Evolutionary conservation across 441 rosid species (phyloP).

Genomic region (Macaranga tanarius): DNA sequence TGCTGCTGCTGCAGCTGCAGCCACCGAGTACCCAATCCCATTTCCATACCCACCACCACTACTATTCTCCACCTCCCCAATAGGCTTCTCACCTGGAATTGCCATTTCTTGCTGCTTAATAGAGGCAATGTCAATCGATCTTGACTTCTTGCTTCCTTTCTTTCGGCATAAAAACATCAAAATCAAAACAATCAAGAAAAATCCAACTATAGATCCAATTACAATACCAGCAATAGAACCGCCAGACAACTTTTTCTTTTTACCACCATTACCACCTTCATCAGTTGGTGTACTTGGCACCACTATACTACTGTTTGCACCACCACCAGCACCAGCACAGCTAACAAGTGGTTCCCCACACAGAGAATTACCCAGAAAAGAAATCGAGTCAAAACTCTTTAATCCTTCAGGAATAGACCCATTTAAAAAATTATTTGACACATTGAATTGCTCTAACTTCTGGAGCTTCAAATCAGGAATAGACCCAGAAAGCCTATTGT

Average conservation of each 20-base stretch:
- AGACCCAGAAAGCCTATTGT: constrained; percentile 66
- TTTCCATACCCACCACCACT: constrained; percentile 22
- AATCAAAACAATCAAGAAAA: constrained; percentile 49
- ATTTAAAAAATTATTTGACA: constrained; percentile 71
- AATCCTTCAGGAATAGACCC: constrained; percentile 67
- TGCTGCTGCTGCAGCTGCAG: constrained; percentile 62
- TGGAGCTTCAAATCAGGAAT: constrained; percentile 47
- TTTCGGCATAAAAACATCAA: constrained; percentile 61
- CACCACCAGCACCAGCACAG: constrained; percentile 34
- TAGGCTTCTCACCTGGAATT: constrained; percentile 46
- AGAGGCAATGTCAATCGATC: constrained; percentile 47
- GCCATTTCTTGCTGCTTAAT: constrained; percentile 51
- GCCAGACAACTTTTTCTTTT: constrained; percentile 60
- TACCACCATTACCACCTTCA: constrained; percentile 27
- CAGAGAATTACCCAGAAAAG: constrained; percentile 69
- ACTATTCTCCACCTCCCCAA: constrained; percentile 39
- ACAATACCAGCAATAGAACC: constrained; percentile 96
- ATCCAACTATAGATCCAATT: constrained; percentile 69
- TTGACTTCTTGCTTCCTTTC: constrained; percentile 51
- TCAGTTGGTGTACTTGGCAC: constrained; percentile 55
- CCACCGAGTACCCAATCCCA: constrained; percentile 54
- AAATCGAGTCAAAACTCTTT: constrained; percentile 36
- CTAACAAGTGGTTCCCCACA: constrained; percentile 67
- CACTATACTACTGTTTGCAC: constrained; percentile 25
- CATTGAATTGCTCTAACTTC: constrained; percentile 68